phyloP scores from a whole-genome alignment of 2,329 filamentous ascomycete species.

The Fusarium armeniacum region DNA sequence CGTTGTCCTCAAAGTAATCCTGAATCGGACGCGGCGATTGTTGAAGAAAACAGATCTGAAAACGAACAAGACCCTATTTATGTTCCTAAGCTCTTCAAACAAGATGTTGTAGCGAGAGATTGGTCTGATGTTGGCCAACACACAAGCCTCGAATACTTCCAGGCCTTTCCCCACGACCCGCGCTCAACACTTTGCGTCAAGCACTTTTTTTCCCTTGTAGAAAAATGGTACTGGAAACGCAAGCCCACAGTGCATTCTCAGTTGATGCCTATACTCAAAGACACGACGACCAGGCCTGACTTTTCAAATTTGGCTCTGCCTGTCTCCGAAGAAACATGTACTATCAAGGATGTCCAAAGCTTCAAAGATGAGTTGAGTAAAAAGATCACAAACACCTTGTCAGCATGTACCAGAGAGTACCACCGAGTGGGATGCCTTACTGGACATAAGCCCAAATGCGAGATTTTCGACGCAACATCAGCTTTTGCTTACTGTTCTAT shows the following conservation, averaged over 20 bases:
- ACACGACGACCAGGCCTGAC: not conserved
- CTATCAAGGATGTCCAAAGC: constrained; percentile 2
- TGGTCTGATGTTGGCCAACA: constrained; percentile 1
- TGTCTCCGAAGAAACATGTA: constrained; percentile 20
- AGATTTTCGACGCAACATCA: not conserved
- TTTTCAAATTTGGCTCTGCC: constrained; percentile 29
- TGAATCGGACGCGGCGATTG: not conserved
- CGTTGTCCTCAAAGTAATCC: not conserved
- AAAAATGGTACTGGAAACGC: constrained; percentile 30
- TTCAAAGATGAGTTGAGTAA: constrained; percentile 13
- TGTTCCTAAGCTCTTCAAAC: constrained; percentile 24
- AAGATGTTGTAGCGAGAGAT: not conserved
- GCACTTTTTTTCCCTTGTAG: constrained; percentile 34
- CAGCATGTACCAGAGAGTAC: not conserved
- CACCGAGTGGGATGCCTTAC: not conserved
- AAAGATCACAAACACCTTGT: not conserved
- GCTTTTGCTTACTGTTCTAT: not conserved
- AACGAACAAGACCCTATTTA: not conserved
- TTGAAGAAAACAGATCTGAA: not conserved
- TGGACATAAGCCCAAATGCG: not conserved
- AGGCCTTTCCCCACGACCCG: constrained; percentile 40
- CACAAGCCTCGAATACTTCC: constrained; percentile 32
- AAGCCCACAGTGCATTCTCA: constrained; percentile 10
- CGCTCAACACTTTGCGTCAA: constrained; percentile 31
- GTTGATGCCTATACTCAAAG: not conserved